A percentile compares a stretch with the other conserved stretches of the same genome.
Evolutionary conservation across 1,139 yeast species (phyloP).

Genomic region (Zygoascus sp.): DNA sequence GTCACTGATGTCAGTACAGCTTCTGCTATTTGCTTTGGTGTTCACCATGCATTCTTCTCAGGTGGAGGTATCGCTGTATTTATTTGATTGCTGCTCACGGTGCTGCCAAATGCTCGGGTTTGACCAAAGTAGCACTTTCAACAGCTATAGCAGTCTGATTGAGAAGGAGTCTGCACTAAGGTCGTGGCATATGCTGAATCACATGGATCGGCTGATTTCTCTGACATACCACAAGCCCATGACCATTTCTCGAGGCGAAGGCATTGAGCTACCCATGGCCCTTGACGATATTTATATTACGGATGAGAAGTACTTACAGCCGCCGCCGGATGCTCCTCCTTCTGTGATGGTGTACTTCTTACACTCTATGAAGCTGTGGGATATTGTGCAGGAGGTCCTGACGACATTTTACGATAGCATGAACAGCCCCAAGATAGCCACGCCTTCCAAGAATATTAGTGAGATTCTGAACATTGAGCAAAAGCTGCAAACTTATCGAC

Average conservation of each 20-base stretch:
- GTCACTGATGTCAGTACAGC: constrained; percentile 21
- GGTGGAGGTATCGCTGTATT: neutral
- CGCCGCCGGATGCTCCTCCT: constrained; percentile 14
- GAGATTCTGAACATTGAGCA: constrained; percentile 15
- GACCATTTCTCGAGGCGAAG: constrained; percentile 17
- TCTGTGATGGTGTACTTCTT: constrained; percentile 14
- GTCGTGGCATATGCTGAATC: constrained; percentile 23
- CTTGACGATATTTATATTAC: constrained; percentile 22
- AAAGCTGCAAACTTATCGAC: constrained; percentile 12
- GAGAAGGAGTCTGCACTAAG: constrained; percentile 24
- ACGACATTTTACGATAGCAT: constrained; percentile 4
- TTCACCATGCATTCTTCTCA: neutral
- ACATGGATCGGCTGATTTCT: constrained; percentile 22
- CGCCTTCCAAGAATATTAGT: constrained; percentile 8
- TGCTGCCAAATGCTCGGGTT: neutral
- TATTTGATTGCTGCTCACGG: neutral
- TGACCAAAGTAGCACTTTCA: neutral
- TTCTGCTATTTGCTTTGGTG: neutral
- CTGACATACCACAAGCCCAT: constrained; percentile 24
- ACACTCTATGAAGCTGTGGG: constrained; percentile 18
- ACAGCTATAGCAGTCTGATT: constrained; percentile 11
- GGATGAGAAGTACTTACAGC: constrained; percentile 15
- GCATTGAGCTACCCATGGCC: constrained; percentile 17
- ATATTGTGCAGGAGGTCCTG: constrained; percentile 19
- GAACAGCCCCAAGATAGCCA: neutral